Conservation (phyloP, 108 stramenopile genomes). For the Pseudonitzschia pungens region DNA sequence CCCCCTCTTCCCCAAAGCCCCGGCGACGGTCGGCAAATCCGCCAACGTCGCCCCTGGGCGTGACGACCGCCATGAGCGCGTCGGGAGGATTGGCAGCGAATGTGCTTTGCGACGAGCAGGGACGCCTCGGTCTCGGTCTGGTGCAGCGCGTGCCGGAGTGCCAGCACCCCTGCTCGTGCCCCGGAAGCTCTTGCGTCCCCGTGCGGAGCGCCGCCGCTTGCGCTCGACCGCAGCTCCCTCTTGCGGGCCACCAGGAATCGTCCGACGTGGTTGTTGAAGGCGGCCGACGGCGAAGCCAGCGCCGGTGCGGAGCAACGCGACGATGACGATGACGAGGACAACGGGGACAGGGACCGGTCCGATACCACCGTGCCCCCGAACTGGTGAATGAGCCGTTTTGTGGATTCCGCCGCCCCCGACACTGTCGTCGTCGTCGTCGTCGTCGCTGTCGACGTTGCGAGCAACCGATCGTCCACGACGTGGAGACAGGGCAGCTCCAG, state of each 20-base stretch:
- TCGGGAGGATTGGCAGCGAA: slow-evolving; percentile 79
- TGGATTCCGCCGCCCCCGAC: slow-evolving; percentile 10
- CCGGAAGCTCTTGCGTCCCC: no score
- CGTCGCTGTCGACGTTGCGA: not conserved
- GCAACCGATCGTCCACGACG: slow-evolving; percentile 11
- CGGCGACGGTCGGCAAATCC: slow-evolving; percentile 52
- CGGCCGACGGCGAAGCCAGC: not conserved
- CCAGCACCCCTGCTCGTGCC: no score
- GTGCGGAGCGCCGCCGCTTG: slow-evolving; percentile 17
- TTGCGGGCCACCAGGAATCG: slow-evolving; percentile 46
- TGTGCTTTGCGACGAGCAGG: slow-evolving; percentile 49
- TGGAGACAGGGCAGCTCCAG: slow-evolving; percentile 37
- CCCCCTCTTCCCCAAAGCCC: slow-evolving; percentile 67
- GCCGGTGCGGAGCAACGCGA: no score
- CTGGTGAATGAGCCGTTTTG: slow-evolving; percentile 33
- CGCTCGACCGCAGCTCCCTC: slow-evolving; percentile 9
- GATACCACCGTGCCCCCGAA: slow-evolving; percentile 37
- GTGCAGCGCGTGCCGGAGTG: slow-evolving; percentile 50
- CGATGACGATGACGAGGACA: not conserved
- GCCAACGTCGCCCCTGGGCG: slow-evolving; percentile 41
- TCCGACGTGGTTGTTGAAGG: slow-evolving; percentile 6
- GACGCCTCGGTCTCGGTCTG: slow-evolving; percentile 72
- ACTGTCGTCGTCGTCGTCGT: no score
- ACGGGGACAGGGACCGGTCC: not conserved
- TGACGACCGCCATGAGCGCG: slow-evolving; percentile 83